A percentile compares a stretch with the other conserved stretches of the same genome.
phyloP scores from a whole-genome alignment of 768 basidiomycete genomes.

The Leccinum variicolor region DNA sequence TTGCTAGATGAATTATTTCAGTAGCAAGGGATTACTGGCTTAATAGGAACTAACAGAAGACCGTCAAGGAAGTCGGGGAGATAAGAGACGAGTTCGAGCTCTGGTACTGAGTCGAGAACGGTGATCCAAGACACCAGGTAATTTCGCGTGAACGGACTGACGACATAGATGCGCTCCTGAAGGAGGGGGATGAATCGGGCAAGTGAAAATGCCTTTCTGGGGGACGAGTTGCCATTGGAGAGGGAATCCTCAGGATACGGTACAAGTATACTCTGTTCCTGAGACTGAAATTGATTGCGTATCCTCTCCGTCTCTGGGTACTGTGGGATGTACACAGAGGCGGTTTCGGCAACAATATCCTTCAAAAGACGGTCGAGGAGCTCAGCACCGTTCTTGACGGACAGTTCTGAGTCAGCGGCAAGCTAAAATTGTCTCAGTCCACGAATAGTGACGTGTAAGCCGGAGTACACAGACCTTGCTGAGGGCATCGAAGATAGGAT shows the following conservation, averaged over 20 bases:
- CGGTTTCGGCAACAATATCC: constrained; percentile 96
- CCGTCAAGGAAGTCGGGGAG: constrained; percentile 95
- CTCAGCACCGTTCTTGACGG: constrained; percentile 98
- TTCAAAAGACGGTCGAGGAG: constrained; percentile 95
- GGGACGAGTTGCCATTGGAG: constrained; percentile 27
- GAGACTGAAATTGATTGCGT: constrained; percentile 41
- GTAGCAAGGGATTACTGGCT: constrained; percentile 1
- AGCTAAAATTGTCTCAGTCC: constrained; percentile 51
- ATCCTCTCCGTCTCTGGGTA: constrained; percentile 77
- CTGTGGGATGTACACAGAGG: constrained; percentile 89
- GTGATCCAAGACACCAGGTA: constrained; percentile 98
- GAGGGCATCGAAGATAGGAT: constrained; percentile 95
- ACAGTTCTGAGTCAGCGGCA: constrained; percentile 90
- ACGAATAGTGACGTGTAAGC: constrained; percentile 1
- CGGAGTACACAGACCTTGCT: constrained; percentile 68
- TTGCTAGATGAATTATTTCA: constrained; percentile 48
- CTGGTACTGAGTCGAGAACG: constrained; percentile 93
- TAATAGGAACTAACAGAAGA: constrained; percentile 60
- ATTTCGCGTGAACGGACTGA: constrained; percentile 93
- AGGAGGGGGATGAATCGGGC: constrained; percentile 93
- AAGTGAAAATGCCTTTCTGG: constrained; percentile 85
- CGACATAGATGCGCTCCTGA: constrained; percentile 88
- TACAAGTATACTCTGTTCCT: constrained; percentile 57
- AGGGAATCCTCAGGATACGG: constrained; percentile 52
- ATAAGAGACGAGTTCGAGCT: constrained; percentile 91